Percentiles rank a stretch among this genome's conserved stretches.
Evolutionary conservation across 106 monocot species (phyloP).

Genomic region (Dioscorea zingiberensis): DNA sequence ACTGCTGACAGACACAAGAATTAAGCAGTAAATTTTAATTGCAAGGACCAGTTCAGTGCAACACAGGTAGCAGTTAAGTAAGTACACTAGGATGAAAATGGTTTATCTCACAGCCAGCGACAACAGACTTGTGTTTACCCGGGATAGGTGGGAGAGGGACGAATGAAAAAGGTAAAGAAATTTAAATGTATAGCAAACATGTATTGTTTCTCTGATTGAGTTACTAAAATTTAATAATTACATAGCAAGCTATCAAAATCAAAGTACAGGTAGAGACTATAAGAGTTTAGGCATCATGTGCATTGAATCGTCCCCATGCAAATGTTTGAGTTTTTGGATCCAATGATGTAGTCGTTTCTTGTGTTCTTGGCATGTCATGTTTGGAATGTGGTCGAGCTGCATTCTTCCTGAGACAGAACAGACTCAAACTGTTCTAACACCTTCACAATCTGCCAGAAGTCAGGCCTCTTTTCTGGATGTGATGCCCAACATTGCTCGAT

Average conservation of each 20-base stretch:
- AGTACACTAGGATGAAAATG: too few relatives aligned
- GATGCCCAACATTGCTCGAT: slow-evolving; percentile 68
- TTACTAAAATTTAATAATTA: not conserved
- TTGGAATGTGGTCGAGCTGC: slow-evolving; percentile 24
- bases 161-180: too few relatives aligned
- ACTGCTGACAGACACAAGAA: too few relatives aligned
- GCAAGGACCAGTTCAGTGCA: too few relatives aligned
- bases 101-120: too few relatives aligned
- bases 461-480: slow-evolving; percentile 59
- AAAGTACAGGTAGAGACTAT: slow-evolving; percentile 1
- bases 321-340: slow-evolving; percentile 42
- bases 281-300: slow-evolving; percentile 9
- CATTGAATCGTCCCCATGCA: not conserved
- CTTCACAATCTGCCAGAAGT: slow-evolving; percentile 69
- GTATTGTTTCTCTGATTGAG: too few relatives aligned
- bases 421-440: slow-evolving; percentile 59
- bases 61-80: too few relatives aligned
- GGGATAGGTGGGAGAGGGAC: too few relatives aligned
- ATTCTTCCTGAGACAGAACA: slow-evolving; percentile 32
- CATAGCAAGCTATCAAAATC: not conserved
- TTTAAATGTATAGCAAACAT: too few relatives aligned
- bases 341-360: slow-evolving; percentile 32
- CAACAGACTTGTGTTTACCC: too few relatives aligned
- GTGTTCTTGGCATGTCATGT: slow-evolving; percentile 28
- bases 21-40: too few relatives aligned